These are phyloP conservation scores for Pontederia crassipes DNA, from an alignment of 176 grass and related monocot genomes.

Conservation along the genomic window DNA sequence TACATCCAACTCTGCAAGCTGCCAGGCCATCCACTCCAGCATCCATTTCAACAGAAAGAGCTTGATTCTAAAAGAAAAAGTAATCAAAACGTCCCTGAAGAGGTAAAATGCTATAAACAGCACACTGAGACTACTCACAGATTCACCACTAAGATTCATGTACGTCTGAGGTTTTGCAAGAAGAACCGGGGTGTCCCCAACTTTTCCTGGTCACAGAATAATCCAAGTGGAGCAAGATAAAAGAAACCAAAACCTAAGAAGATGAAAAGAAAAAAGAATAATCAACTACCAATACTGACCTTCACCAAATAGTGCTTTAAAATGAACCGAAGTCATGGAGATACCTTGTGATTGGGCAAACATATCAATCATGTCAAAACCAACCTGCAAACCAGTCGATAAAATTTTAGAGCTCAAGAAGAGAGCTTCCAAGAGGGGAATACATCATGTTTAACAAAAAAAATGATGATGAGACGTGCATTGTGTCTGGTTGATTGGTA, in stretches of 20 bases:
- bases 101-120: too few relatives aligned
- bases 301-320: constrained; percentile 76
- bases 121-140: constrained; percentile 35
- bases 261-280: not conserved
- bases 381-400: constrained; percentile 35
- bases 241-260: not conserved
- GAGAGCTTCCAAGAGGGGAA: too few relatives aligned
- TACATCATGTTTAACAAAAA: not conserved
- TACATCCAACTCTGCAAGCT: too few relatives aligned
- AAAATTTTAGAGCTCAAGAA: not conserved
- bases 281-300: constrained; percentile 25
- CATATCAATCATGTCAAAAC: constrained; percentile 85
- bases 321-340: constrained; percentile 48
- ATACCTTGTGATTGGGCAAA: constrained; percentile 71
- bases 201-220: constrained; percentile 37
- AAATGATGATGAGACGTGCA: constrained; percentile 16
- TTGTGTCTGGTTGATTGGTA: constrained; percentile 61
- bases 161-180: constrained; percentile 84
- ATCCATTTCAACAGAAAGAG: not conserved
- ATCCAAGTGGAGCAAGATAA: constrained; percentile 14
- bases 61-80: not conserved
- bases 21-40: too few relatives aligned
- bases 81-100: too few relatives aligned
- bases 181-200: constrained; percentile 55
- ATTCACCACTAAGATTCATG: constrained; percentile 92